phyloP scores from a whole-genome alignment of 495 filamentous ascomycete genomes.

The Xylaria flabelliformis region DNA sequence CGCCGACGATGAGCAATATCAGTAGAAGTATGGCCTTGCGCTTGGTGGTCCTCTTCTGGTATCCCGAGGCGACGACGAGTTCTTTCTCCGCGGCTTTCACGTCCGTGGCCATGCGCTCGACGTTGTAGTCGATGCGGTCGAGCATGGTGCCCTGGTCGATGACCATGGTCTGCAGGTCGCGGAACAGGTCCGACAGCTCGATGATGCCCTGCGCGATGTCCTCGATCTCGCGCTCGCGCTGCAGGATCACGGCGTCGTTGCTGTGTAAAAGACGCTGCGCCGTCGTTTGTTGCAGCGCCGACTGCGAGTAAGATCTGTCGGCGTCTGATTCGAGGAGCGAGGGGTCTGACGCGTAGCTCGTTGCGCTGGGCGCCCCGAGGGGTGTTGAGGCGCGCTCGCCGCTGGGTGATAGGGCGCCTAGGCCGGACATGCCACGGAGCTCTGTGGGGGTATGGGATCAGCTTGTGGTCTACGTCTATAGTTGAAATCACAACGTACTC shows the following conservation, averaged over 20 bases:
- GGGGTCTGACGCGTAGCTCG: constrained; percentile 70
- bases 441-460: constrained; percentile 57
- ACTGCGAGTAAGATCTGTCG: constrained; percentile 90
- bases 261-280: constrained; percentile 70
- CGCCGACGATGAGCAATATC: constrained; percentile 78
- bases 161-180: constrained; percentile 93
- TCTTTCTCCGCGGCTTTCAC: constrained; percentile 94
- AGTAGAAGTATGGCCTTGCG: constrained; percentile 88
- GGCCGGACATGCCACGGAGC: constrained; percentile 73
- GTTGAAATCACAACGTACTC: constrained; percentile 60
- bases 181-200: constrained; percentile 93
- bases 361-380: constrained; percentile 44
- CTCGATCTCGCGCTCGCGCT: constrained; percentile 96
- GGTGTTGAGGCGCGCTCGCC: constrained; percentile 68
- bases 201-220: constrained; percentile 98
- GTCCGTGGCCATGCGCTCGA: constrained; percentile 87
- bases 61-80: constrained; percentile 80
- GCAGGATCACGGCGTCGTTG: constrained; percentile 85
- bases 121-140: constrained; percentile 97
- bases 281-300: constrained; percentile 75
- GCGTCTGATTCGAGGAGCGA: constrained; percentile 88
- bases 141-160: constrained; percentile 99
- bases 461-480: neutral
- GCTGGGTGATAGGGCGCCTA: constrained; percentile 44
- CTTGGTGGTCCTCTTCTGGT: constrained; percentile 87